Evolutionary conservation across 2,329 filamentous ascomycete genomes (phyloP), one percentile per base, ranked within the genome.

Genomic region (Pyricularia grisea): DNA sequence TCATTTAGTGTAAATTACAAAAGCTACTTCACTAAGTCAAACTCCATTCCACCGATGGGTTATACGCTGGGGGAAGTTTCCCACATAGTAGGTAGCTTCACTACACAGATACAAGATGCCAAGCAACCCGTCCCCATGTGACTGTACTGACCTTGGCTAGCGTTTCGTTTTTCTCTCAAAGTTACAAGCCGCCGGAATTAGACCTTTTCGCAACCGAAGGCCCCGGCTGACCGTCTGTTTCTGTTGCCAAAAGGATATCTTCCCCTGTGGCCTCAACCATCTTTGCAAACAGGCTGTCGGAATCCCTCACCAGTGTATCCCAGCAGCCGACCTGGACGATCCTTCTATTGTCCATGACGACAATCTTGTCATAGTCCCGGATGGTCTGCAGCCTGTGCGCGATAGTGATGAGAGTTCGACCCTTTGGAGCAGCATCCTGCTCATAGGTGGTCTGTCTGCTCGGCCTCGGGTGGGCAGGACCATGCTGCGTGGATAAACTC

Each of bases 381-480:
- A 89, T 87, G 0, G 86, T 88, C 61, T 83, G 78, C 66, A 88
- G 76, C 4, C 85, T 81, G 75, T 88, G 86, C 7, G 85, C 85
- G 71, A 88, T 86, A 2, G 85, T 86, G 25, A 88, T 81, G 4
- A 88, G 78, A 11, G 86, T 88, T 28, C 84, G 79, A 30, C 81
- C 80, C 0, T 77, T 76, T 63, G 78, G 78, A 68, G 30, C 66
- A 20, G 36, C 50, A 17, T 30, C 60, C 23, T 63, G 60, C 60
- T 28, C 60, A 17, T 63, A 63, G 25, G 60, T 63, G 12, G 60
- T 28, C 42, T 80, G 78, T 17, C 25, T 27, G 23, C 23, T 63
- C 65, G 63, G 20, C 25, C 28, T 12, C 17, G 28, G 5, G 17
- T 14, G 64, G 31, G 30, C 27, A 2, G 28, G 17, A 28, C 64